A percentile compares a stretch with the other conserved stretches of the same genome.
Conservation (phyloP, 495 filamentous ascomycete genomes). For the Thozetella sp. region DNA sequence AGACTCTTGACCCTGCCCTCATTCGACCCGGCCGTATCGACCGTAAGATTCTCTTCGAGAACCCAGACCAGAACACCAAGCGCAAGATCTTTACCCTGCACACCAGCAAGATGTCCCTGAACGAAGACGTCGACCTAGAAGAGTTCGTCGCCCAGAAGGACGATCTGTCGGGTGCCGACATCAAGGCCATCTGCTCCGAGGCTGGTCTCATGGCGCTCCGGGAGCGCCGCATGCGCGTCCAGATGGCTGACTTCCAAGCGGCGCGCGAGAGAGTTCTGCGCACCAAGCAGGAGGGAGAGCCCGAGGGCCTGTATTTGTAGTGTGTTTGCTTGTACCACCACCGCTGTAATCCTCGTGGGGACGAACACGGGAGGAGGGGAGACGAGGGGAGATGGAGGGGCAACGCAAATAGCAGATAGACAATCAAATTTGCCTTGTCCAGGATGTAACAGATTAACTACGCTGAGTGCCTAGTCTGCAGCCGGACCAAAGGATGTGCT, state of each 20-base stretch:
- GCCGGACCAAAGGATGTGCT: too few species aligned
- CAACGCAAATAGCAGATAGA: conserved; percentile 12
- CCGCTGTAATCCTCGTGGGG: conserved; percentile 4
- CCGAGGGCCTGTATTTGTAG: conserved; percentile 98
- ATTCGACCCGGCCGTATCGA: conserved; percentile 98
- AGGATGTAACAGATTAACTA: conserved; percentile 1
- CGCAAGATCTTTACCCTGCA: conserved; percentile 99
- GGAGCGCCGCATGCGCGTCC: conserved; percentile 95
- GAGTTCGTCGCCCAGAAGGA: conserved; percentile 99
- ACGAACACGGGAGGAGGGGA: too few species aligned
- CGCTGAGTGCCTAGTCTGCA: too few species aligned
- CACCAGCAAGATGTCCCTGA: conserved; percentile 98
- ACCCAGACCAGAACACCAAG: conserved; percentile 98
- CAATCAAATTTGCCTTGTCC: conserved; percentile 6
- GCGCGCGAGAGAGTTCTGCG: conserved; percentile 95
- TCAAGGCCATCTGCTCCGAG: conserved; percentile 98
- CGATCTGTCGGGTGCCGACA: conserved; percentile 95
- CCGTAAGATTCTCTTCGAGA: conserved; percentile 99
- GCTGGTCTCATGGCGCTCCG: conserved; percentile 93
- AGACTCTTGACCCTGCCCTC: conserved; percentile 92
- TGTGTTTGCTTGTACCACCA: conserved; percentile 14
- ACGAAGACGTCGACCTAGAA: conserved; percentile 93
- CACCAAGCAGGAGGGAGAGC: conserved; percentile 98
- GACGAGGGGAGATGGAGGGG: too few species aligned
- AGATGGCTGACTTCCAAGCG: conserved; percentile 96